Conservation (phyloP, 2,329 filamentous ascomycete species). For the Scedosporium aurantiacum region DNA sequence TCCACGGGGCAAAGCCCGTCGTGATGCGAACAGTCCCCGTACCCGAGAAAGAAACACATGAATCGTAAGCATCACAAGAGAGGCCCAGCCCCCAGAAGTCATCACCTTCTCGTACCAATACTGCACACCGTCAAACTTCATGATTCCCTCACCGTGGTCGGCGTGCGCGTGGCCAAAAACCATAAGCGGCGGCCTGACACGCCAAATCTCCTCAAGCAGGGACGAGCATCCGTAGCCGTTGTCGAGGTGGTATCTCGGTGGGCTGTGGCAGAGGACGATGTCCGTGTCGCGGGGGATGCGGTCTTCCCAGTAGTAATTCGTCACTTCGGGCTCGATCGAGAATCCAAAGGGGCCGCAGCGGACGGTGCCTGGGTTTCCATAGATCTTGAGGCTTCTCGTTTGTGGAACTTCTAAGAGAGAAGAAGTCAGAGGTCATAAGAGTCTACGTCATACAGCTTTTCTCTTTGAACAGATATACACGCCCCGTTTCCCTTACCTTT, state of each 20-base stretch:
- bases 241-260: conserved; percentile 23
- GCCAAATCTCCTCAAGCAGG: conserved; percentile 64
- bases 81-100: background rate
- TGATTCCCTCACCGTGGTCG: conserved; percentile 11
- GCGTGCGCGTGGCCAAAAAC: conserved; percentile 76
- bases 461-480: background rate
- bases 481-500: background rate
- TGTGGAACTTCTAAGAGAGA: background rate
- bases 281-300: conserved; percentile 18
- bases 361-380: background rate
- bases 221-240: conserved; percentile 53
- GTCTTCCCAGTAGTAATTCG: conserved; percentile 17
- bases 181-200: conserved; percentile 63
- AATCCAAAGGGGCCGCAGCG: background rate
- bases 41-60: background rate
- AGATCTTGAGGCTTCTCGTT: background rate
- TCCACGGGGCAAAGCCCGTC: background rate
- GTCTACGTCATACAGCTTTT: no score
- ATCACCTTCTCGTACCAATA: conserved; percentile 4
- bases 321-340: conserved; percentile 27
- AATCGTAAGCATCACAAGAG: background rate
- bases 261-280: conserved; percentile 27
- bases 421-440: background rate
- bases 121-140: background rate
- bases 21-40: background rate